Evolutionary conservation across 176 grass and related monocot genomes (phyloP), one percentile per base, ranked within the genome.

Genomic region (Luzula sylvatica): DNA sequence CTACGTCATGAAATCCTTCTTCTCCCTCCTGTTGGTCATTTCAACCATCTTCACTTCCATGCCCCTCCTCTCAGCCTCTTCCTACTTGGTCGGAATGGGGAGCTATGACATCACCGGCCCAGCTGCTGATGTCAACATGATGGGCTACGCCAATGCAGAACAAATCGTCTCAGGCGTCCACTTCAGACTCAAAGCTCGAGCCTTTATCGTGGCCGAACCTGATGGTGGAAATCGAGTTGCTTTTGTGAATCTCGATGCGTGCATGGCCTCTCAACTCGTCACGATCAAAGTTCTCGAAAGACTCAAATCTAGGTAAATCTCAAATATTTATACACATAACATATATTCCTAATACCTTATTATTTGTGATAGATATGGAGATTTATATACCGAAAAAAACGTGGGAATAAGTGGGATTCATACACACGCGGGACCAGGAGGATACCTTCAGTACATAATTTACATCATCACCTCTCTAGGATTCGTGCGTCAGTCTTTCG

Each of bases 181-280:
- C 68, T 86, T 98, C 75, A 90, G 85, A 81, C 56, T 98, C 45
- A 90, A 98, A 72, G 82, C 92, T 13, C 92, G 92, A 7, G 52
- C 81, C 5, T 98, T 98, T 65, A 98, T 98, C 11, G 92, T 89
- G 53, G 85, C 85, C 19, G 81, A 89, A 64, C 74, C 92, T 65
- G 60, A 67, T 44, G 92, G 60, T 15, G 60, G 85, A 41, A 90
- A 86, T 27, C 84, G 81, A 30, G 71, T 80, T 27, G 85, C 78
- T 21, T 90, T 98, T 90, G 92, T 98, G 16, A 98, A 98, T 76
- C 85, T 98, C 22, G 92, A 98, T 80, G 92, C 92, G 26, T 98
- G 92, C 72, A 98, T 98, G 92, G 81, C 81, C 57, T 82, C 92
- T 53, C 92, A 98, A 59, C 46, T 98, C 61, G 81, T 98, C 11